These are phyloP conservation scores for Neofusicoccum cordaticola DNA, from an alignment of 2,329 filamentous ascomycete species.

Conservation along the genomic window DNA sequence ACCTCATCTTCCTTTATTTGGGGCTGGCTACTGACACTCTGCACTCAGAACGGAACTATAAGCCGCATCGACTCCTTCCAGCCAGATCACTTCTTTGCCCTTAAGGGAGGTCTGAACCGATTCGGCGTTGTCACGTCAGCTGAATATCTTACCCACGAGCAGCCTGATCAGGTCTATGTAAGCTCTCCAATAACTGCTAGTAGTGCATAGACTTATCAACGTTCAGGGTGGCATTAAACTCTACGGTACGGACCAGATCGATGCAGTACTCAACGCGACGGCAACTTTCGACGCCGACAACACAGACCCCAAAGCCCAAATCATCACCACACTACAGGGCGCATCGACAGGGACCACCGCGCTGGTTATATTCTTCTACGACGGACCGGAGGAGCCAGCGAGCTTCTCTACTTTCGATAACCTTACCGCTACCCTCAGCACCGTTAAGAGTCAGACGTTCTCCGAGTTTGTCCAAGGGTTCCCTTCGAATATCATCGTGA, in stretches of 20 bases:
- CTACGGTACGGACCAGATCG: background rate
- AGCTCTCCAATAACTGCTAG: background rate
- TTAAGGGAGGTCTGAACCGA: constrained; percentile 38
- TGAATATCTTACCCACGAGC: background rate
- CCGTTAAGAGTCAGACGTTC: background rate
- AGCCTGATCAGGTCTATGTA: background rate
- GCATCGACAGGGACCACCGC: background rate
- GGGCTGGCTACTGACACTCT: background rate
- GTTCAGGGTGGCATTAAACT: background rate
- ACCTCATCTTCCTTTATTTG: background rate
- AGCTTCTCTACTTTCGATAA: background rate
- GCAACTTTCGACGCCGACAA: background rate
- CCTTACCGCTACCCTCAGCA: background rate
- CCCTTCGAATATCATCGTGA: background rate
- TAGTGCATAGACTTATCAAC: background rate
- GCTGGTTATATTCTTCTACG: background rate
- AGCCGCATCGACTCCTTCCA: constrained; percentile 19
- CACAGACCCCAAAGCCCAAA: background rate
- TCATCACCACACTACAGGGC: background rate
- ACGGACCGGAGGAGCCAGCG: background rate
- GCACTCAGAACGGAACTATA: background rate
- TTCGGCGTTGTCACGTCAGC: constrained; percentile 35
- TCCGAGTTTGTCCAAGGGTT: background rate
- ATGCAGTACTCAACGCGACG: background rate
- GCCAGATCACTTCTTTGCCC: constrained; percentile 29